These are phyloP conservation scores for Aegle marmelos DNA, from an alignment of 345 rosid species.

Conservation along the genomic window DNA sequence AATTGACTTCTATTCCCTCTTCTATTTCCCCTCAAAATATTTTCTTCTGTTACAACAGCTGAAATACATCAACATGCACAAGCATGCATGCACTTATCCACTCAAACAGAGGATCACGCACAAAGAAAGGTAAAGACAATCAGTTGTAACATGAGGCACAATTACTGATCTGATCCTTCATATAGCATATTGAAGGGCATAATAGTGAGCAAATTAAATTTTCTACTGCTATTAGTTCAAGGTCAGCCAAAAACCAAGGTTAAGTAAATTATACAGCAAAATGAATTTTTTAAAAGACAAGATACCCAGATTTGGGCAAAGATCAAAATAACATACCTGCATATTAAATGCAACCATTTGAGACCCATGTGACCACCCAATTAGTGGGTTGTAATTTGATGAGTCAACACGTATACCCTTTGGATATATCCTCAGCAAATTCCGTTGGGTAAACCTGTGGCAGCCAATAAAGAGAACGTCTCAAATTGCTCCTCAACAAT, in stretches of 20 bases:
- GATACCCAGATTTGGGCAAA: background rate
- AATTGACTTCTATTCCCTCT: background rate
- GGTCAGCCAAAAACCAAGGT: background rate
- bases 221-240: background rate
- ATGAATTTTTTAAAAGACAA: background rate
- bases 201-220: background rate
- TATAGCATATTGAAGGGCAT: background rate
- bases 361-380: constrained; percentile 96
- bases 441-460: constrained; percentile 78
- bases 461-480: constrained; percentile 19
- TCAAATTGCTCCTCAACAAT: background rate
- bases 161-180: background rate
- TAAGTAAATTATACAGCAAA: background rate
- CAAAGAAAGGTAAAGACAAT: background rate
- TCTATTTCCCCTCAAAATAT: background rate
- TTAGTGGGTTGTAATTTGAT: constrained; percentile 83
- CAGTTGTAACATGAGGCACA: background rate
- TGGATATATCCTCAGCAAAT: constrained; percentile 81
- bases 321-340: constrained; percentile 53
- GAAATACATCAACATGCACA: background rate
- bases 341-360: constrained; percentile 99
- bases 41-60: background rate
- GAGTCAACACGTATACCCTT: constrained; percentile 85
- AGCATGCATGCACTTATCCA: background rate
- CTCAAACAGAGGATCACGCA: background rate